phyloP scores from a whole-genome alignment of 768 basidiomycete species.

The Boletus huronensis region DNA sequence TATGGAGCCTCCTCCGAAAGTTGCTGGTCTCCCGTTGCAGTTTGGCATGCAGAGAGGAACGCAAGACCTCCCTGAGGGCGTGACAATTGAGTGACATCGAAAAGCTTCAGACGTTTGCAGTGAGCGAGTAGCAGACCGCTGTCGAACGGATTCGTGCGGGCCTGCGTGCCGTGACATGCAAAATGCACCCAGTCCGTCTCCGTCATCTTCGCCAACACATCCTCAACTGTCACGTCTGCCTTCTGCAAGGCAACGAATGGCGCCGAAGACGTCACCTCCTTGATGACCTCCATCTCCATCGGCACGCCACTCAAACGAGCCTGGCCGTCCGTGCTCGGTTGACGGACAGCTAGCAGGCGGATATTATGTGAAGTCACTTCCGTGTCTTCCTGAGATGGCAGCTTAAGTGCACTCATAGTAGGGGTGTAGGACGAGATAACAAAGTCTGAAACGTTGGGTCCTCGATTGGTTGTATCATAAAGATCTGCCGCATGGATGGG shows the following conservation, averaged over 20 bases:
- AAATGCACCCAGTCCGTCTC: constrained; percentile 23
- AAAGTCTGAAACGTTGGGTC: not conserved
- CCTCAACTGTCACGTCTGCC: not conserved
- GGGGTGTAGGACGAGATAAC: constrained; percentile 26
- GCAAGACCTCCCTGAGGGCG: constrained; percentile 28
- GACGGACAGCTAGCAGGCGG: constrained; percentile 7
- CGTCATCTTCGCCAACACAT: not conserved
- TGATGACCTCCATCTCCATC: constrained; percentile 21
- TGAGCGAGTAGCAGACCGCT: constrained; percentile 16
- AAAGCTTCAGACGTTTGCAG: not conserved
- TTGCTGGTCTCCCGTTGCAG: not conserved
- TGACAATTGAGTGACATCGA: not conserved
- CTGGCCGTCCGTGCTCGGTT: constrained; percentile 14
- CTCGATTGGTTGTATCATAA: not conserved
- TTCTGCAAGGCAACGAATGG: not conserved
- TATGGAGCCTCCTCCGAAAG: not conserved
- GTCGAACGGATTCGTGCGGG: constrained; percentile 15
- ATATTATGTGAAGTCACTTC: not conserved
- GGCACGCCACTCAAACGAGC: not conserved
- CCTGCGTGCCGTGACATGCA: constrained; percentile 31
- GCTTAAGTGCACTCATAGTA: constrained; percentile 21
- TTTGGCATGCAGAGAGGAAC: constrained; percentile 1
- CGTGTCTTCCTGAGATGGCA: not conserved
- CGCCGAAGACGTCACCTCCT: not conserved
- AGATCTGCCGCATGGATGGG: not conserved